Conservation (phyloP, 441 rosid species). For the Corymbia calophylla region DNA sequence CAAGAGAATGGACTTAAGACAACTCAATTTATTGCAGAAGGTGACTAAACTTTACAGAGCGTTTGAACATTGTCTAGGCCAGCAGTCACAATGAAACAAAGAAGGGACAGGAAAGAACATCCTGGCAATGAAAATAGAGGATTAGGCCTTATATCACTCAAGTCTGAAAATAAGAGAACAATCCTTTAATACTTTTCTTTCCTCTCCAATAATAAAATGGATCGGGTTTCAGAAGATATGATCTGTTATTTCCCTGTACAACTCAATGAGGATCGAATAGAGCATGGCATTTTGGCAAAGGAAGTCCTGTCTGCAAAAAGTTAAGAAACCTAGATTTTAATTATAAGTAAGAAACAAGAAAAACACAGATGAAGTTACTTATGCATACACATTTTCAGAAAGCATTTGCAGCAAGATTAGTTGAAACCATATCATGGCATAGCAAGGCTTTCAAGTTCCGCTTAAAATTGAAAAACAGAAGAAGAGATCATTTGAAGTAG, state of each 20-base stretch:
- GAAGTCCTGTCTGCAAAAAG: not conserved
- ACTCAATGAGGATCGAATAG: not conserved
- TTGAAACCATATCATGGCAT: not conserved
- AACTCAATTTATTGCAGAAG: not conserved
- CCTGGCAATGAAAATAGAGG: not conserved
- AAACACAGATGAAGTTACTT: not conserved
- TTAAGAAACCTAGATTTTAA: not conserved
- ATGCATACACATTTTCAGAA: not conserved
- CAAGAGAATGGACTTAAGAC: not conserved
- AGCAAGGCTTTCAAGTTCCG: not conserved
- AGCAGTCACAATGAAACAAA: not conserved
- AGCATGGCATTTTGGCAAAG: not conserved
- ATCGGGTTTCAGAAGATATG: not conserved
- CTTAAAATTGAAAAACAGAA: not conserved
- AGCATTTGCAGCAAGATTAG: not conserved
- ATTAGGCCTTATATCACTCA: not conserved
- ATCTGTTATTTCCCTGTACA: not conserved
- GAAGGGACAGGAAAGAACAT: not conserved
- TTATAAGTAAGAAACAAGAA: not conserved
- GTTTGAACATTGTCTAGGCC: not conserved
- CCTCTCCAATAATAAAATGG: not conserved
- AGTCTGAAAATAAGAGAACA: not conserved
- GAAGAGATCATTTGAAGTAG: not conserved
- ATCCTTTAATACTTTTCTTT: not conserved
- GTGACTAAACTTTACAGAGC: not conserved